Base-by-base conservation (phyloP, 345 rosid species). In the Camelina sativa region DNA sequence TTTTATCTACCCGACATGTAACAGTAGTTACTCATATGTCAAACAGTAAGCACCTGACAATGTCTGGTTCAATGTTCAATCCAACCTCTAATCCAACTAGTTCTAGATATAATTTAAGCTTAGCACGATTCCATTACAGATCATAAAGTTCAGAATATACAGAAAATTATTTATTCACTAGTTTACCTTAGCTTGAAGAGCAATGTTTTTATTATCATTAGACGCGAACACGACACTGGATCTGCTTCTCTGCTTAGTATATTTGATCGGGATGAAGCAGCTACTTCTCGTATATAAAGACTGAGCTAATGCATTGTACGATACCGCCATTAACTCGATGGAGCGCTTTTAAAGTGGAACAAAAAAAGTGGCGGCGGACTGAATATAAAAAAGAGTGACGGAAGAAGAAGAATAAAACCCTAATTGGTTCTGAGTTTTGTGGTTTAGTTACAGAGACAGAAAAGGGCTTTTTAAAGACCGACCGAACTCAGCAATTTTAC, bases 1-100 rank as follows among this genome's bases (percentile, higher is more conserved):
- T 38, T 71, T 72, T 57, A 56, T 77, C 40, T 77, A 71, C 77
- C 77, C 52, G 56, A 72, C 71, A 77, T 72, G 67, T 71, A 77
- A 77, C 77, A 72, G 77, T 66, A 51, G 7, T 71, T 71, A 77
- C 80, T 65, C 80, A 73, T 37, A 47, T 22, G 6, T 41, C 35
- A 62, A 55, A 61, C 60, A 67, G 79, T 68, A 73, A 74, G 9
- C 71, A 79, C 75, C 50, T 52, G 77, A 73, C 77, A 44, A 67
- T 43, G 74, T 78, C 78, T 73, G 81, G 70, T 50, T 58, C 32
- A 65, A 77, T 55, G 51, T 11, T 8, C 17, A 62, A 6, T 32
- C 64, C 5, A 0, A 56, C 4, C 43, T 40, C 69, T 22, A 51
- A 40, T n/a, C 7, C 23, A 60, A 23, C 25, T 23, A 23, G 25